phyloP scores from a whole-genome alignment of 495 filamentous ascomycete species.

The Acidiella bohemica region DNA sequence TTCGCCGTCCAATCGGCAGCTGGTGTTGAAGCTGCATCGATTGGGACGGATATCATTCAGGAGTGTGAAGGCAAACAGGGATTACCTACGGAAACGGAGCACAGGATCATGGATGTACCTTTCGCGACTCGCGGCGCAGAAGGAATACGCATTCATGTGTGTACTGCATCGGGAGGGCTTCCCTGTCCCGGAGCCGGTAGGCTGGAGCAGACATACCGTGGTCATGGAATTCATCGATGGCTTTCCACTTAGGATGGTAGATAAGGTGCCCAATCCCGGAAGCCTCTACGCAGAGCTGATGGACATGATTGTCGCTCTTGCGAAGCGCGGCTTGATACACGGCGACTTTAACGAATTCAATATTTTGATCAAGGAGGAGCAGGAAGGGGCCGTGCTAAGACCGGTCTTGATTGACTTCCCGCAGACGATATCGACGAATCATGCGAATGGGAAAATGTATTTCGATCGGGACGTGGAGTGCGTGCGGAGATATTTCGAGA shows the following conservation, averaged over 20 bases:
- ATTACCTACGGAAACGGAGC: conserved; percentile 75
- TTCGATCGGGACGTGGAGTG: conserved; percentile 92
- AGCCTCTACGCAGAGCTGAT: conserved; percentile 78
- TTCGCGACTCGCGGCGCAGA: conserved; percentile 76
- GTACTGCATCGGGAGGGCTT: conserved; percentile 71
- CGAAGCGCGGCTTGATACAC: conserved; percentile 83
- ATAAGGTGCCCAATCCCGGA: conserved; percentile 63
- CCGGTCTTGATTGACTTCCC: conserved; percentile 95
- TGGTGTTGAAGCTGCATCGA: conserved; percentile 83
- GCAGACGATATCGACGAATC: conserved; percentile 94
- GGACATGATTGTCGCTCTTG: conserved; percentile 68
- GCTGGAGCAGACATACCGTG: conserved; percentile 82
- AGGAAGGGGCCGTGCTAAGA: conserved; percentile 31
- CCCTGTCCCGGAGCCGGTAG: conserved; percentile 72
- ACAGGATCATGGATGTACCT: conserved; percentile 95
- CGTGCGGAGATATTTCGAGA: conserved; percentile 81
- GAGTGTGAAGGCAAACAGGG: conserved; percentile 84
- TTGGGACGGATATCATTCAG: conserved; percentile 95
- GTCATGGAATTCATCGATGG: conserved; percentile 87
- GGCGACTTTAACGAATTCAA: conserved; percentile 99
- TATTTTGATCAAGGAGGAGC: conserved; percentile 66
- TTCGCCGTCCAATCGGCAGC: conserved; percentile 41
- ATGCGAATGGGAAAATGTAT: conserved; percentile 83
- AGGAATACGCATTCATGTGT: conserved; percentile 87
- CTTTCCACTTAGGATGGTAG: conserved; percentile 76